Percentiles rank a stretch among this genome's conserved stretches.
These are phyloP conservation scores for Coemansia sp. DNA, from an alignment of 192 early-diverging fungal genomes.

Conservation along the genomic window DNA sequence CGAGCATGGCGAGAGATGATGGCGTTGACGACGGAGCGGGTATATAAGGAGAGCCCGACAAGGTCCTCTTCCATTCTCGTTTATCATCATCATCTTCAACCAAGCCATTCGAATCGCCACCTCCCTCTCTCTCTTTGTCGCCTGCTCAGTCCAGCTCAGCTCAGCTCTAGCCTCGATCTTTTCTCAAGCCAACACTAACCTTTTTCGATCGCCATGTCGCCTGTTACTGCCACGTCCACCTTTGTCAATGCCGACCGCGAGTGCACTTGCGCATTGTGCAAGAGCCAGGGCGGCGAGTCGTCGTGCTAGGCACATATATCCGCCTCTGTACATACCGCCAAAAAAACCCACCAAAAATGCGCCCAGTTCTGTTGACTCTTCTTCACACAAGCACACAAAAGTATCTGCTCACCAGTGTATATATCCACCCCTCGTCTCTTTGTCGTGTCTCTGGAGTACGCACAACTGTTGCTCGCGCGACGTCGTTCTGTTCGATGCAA, in stretches of 20 bases:
- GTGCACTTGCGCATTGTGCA: slow-evolving; percentile 38
- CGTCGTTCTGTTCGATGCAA: no score
- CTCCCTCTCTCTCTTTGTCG: neutral
- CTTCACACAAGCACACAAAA: neutral
- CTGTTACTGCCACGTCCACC: neutral
- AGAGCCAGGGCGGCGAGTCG: slow-evolving; percentile 7
- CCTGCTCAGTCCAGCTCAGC: neutral
- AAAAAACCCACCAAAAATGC: neutral
- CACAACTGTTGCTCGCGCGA: neutral
- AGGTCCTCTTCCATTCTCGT: neutral
- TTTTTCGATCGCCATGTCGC: neutral
- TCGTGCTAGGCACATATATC: slow-evolving; percentile 9
- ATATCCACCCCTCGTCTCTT: neutral
- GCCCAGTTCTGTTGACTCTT: slow-evolving; percentile 1
- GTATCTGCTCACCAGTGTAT: neutral
- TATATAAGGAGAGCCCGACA: slow-evolving; percentile 5
- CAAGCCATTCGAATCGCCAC: neutral
- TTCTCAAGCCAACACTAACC: neutral
- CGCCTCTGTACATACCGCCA: slow-evolving; percentile 14
- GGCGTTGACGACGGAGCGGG: neutral
- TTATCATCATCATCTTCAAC: neutral
- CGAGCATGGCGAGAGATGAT: neutral
- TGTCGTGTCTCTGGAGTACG: neutral
- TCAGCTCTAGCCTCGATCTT: neutral
- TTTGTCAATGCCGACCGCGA: slow-evolving; percentile 29